A percentile compares a stretch with the other conserved stretches of the same genome.
phyloP scores from a whole-genome alignment of 164 flowering plant genomes.

The Buxus sempervirens region DNA sequence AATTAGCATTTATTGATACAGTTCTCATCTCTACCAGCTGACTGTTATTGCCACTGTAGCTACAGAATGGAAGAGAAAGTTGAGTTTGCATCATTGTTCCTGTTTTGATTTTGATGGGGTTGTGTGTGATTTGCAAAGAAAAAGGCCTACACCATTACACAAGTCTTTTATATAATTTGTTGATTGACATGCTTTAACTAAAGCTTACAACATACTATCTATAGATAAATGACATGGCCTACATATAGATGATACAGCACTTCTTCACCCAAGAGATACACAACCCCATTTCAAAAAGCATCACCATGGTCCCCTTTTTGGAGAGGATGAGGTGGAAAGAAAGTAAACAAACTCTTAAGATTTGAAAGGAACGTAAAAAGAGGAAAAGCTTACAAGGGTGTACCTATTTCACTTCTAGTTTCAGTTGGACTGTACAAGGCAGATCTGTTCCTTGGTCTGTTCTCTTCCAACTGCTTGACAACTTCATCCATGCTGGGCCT shows the following conservation, averaged over 20 bases:
- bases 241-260: not conserved
- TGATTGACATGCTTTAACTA: no score
- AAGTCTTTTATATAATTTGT: no score
- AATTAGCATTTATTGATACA: no score
- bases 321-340: not conserved
- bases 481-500: constrained; percentile 93
- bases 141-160: no score
- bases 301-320: not conserved
- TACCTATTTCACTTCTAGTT: constrained; percentile 82
- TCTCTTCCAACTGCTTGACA: constrained; percentile 94
- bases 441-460: constrained; percentile 90
- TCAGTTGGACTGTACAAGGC: constrained; percentile 96
- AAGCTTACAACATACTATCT: no score
- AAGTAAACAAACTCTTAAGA: constrained; percentile 1
- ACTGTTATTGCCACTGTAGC: no score
- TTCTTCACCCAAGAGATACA: not conserved
- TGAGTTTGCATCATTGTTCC: no score
- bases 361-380: not conserved
- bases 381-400: constrained; percentile 55
- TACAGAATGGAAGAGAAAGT: no score
- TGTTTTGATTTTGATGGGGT: no score
- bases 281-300: constrained; percentile 5
- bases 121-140: no score
- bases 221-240: not conserved
- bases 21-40: not conserved